These are phyloP conservation scores for Aspergillus diversus DNA, from an alignment of 495 filamentous ascomycete genomes.

Conservation along the genomic window DNA sequence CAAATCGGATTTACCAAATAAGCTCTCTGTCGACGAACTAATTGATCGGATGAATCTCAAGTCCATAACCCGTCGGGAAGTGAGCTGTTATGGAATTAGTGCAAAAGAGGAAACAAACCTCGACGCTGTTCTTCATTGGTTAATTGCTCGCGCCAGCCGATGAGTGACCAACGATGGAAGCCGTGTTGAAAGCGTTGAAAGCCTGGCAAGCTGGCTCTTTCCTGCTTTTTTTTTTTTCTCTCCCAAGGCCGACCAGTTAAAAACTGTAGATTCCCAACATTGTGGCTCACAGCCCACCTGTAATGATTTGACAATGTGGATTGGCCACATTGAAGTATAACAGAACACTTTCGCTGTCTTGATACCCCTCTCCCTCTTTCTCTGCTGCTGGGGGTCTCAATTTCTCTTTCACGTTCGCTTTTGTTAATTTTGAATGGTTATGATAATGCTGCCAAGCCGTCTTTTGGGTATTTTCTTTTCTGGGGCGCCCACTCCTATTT, in stretches of 20 bases:
- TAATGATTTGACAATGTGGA: constrained; percentile 36
- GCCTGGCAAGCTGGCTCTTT: constrained; percentile 14
- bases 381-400: not conserved
- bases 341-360: constrained; percentile 9
- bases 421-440: not conserved
- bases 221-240: constrained; percentile 11
- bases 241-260: constrained; percentile 7
- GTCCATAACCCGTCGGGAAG: constrained; percentile 86
- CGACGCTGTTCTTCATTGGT: constrained; percentile 94
- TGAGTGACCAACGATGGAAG: constrained; percentile 18
- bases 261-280: constrained; percentile 26
- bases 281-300: constrained; percentile 27
- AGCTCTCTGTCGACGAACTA: constrained; percentile 88
- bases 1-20: constrained; percentile 89
- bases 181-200: not conserved
- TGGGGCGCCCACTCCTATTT: no score
- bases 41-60: constrained; percentile 93
- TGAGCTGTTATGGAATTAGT: constrained; percentile 98
- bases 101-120: constrained; percentile 98
- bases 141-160: constrained; percentile 81
- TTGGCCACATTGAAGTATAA: constrained; percentile 24
- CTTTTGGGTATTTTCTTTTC: no score
- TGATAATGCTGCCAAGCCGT: not conserved
- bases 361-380: constrained; percentile 7
- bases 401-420: not conserved